Base-by-base conservation (phyloP, 106 monocot species). In the Dactylorhiza incarnata region DNA sequence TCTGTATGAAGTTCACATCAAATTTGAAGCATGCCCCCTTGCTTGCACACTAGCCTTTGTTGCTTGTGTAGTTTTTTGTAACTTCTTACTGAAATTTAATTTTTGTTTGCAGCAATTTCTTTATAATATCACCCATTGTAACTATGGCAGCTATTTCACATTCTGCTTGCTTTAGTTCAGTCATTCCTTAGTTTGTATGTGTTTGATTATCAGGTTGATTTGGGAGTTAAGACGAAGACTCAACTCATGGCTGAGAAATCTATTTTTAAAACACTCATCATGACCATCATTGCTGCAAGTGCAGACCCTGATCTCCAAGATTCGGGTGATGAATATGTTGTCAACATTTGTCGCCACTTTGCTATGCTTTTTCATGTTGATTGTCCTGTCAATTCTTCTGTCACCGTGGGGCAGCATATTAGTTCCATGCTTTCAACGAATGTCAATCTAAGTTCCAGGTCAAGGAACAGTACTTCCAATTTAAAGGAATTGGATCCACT, bases 341-440 rank as follows among this genome's bases (percentile, higher is more conserved):
- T 84, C 29, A 89, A 92, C 76, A 73, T 94, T 13, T 99, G 94
- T 74, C 91, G 82, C 46, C 99, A 99, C 85, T 99, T 99, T 91
- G 91, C 99, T 48, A 91, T 99, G 91, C 83, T 99, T 76, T 99
- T 99, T 71, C 99, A 99, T 91, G 85, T 86, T n/a, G 99, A 99
- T 71, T 77, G 58, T 80, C 75, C 84, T 75, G 49, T 75, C 50
- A 82, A 55, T 81, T 65, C 82, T 70, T 89, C 94, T 68, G 73
- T 44, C 8, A 55, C 86, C 49, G 49, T 73, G 17, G 86, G 82
- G 17, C 94, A 91, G 48, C 91, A 84, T 79, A 76, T 72, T 71
- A 80, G 81, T 63, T 85, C 91, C 9, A 59, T 80, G 54, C 53
- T 79, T 47, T 54, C 84, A 54, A 83, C 88, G 22, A 76, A 76